These are phyloP conservation scores for Podaxis sp. DNA, from an alignment of 768 basidiomycete species.

Conservation along the genomic window DNA sequence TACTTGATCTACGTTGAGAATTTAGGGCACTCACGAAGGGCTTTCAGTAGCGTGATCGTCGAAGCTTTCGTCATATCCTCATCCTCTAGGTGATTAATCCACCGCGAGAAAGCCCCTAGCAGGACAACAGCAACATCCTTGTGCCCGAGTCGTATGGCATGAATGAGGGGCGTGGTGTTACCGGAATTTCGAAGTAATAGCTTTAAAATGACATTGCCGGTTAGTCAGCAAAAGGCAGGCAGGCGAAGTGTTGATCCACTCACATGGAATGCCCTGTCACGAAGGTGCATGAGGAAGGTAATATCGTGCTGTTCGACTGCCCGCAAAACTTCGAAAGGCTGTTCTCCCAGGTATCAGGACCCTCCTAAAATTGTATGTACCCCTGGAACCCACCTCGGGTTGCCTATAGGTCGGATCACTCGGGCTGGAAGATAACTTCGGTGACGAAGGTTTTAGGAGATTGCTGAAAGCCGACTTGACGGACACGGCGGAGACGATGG, in stretches of 20 bases:
- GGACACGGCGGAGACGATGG: slow-evolving; percentile 22
- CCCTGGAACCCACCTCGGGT: not conserved
- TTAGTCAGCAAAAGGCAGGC: not conserved
- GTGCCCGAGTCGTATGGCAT: slow-evolving; percentile 86
- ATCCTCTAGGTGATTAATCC: slow-evolving; percentile 86
- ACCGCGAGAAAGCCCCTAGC: slow-evolving; percentile 88
- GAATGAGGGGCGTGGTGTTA: slow-evolving; percentile 84
- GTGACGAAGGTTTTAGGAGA: slow-evolving; percentile 15
- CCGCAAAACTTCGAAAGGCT: slow-evolving; percentile 67
- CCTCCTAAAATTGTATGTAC: not conserved
- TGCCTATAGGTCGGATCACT: not conserved
- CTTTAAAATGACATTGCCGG: slow-evolving; percentile 32
- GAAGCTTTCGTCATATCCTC: slow-evolving; percentile 68
- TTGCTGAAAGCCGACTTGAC: slow-evolving; percentile 18
- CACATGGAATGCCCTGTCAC: slow-evolving; percentile 80
- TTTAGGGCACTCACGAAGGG: slow-evolving; percentile 56
- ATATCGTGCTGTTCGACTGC: slow-evolving; percentile 88
- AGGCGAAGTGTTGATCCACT: slow-evolving; percentile 25
- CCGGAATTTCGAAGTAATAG: slow-evolving; percentile 84
- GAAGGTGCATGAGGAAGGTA: slow-evolving; percentile 78
- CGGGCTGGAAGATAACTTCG: slow-evolving; percentile 8
- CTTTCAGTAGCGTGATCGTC: slow-evolving; percentile 74
- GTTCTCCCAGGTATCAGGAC: not conserved
- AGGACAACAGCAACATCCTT: slow-evolving; percentile 85
- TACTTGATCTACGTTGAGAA: not conserved